These are phyloP conservation scores for Pyrenophora tritici-repentis DNA, from an alignment of 2,329 filamentous ascomycete species.

Conservation along the genomic window DNA sequence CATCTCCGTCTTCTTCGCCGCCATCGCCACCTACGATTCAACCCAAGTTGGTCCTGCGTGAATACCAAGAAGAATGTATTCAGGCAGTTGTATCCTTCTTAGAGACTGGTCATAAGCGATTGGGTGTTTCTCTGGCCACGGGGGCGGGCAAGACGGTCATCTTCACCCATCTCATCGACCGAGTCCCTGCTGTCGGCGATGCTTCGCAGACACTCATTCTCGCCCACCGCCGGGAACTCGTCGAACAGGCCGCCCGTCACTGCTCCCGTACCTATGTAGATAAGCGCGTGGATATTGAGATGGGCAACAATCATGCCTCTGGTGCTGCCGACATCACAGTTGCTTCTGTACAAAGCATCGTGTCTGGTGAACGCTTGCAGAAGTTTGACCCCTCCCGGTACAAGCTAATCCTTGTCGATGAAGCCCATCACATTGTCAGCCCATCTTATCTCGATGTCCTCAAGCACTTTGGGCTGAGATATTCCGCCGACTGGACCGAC, in stretches of 20 bases:
- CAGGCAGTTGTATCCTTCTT: constrained; percentile 75
- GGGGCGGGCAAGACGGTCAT: constrained; percentile 93
- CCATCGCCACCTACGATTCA: constrained; percentile 21
- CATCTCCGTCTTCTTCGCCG: not conserved
- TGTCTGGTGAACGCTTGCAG: constrained; percentile 72
- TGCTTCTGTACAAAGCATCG: constrained; percentile 85
- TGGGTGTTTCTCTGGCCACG: constrained; percentile 85
- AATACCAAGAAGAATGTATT: constrained; percentile 93
- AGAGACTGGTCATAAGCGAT: constrained; percentile 71
- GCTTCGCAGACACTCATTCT: constrained; percentile 85
- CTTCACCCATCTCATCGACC: constrained; percentile 91
- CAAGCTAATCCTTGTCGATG: constrained; percentile 92
- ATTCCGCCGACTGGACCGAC: constrained; percentile 48
- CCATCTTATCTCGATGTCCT: constrained; percentile 76
- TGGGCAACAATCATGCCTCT: constrained; percentile 77
- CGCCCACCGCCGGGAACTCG: constrained; percentile 88
- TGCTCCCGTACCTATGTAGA: constrained; percentile 79
- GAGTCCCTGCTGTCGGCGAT: constrained; percentile 62
- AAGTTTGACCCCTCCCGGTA: constrained; percentile 82
- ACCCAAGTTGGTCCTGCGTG: constrained; percentile 66
- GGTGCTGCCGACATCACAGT: constrained; percentile 90
- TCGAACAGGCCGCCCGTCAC: constrained; percentile 89
- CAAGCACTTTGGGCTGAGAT: constrained; percentile 74
- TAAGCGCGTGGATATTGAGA: constrained; percentile 86
- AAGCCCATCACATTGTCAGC: constrained; percentile 95